Evolutionary conservation across 2,329 filamentous ascomycete genomes (phyloP), one percentile per base, ranked within the genome.

Genomic region (Arthrobotrys megalospora): DNA sequence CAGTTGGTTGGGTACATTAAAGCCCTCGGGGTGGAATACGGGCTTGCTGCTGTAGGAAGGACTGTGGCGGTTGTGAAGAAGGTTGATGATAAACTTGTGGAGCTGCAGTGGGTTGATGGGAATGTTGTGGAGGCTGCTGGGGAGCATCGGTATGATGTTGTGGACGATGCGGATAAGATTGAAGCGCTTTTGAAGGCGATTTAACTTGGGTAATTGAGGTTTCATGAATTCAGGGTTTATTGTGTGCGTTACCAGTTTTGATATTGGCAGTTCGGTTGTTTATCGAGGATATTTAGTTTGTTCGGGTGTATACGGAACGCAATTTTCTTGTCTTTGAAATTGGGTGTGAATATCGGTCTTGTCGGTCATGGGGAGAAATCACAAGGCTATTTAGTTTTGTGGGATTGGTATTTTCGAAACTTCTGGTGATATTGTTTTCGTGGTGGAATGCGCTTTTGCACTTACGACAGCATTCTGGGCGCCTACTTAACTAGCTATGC

Each of bases 1-100:
- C 75, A 78, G 45, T 53, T 78, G 62, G 64, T 55, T 7, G 67
- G 53, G n/a, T 78, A 78, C 38, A 78, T 78, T 11, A 72, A 55
- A 28, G 38, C 62, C 3, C 62, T 78, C 8, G 62, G 53, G 14
- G 67, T 72, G 12, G 52, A 67, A 14, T 72, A 78, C 45, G 75
- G 75, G 21, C 16, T 78, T 32, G 75, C 75, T 1, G 75, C 75
- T n/a, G 75, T 78, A 24, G 67, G 75, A 14, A 52, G 36, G 34
- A 72, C 67, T 0, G 75, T 64, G 12, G 75, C 75, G 6, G 62
- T 78, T 34, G 75, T 78, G 21, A 78, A 78, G 32, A 72, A 64
- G 24, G 75, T 68, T 12, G 62, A 48, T 58, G 45, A 48, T 19
- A 66, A 64, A 62, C 38, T 78, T 8, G 75, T 78, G 24, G 75